phyloP scores from a whole-genome alignment of 495 filamentous ascomycete genomes.

The Entonaema liquescens region DNA sequence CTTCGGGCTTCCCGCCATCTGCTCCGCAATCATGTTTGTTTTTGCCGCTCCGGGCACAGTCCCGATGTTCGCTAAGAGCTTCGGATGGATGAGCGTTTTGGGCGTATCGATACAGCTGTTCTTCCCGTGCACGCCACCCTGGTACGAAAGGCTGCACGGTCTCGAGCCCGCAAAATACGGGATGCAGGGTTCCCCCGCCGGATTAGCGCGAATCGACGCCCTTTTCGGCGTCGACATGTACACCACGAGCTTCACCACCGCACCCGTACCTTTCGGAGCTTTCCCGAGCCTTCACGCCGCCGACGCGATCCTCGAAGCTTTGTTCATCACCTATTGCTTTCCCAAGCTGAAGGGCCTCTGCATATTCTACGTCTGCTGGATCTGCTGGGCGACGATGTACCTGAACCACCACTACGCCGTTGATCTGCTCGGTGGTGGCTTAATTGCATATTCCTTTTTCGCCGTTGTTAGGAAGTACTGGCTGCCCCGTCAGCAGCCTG shows the following conservation, averaged over 20 bases:
- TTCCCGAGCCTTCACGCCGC: conserved; percentile 92
- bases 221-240: conserved; percentile 90
- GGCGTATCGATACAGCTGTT: conserved; percentile 86
- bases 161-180: conserved; percentile 88
- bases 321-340: conserved; percentile 94
- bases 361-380: conserved; percentile 83
- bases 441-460: conserved; percentile 81
- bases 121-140: conserved; percentile 93
- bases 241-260: conserved; percentile 86
- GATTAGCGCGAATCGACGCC: conserved; percentile 86
- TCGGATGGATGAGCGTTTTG: conserved; percentile 89
- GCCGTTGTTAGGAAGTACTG: conserved; percentile 81
- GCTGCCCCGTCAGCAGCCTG: conserved; percentile 79
- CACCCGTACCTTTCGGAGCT: conserved; percentile 91
- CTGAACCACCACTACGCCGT: conserved; percentile 96
- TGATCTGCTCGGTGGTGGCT: conserved; percentile 84
- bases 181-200: conserved; percentile 86
- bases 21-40: conserved; percentile 79
- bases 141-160: conserved; percentile 93
- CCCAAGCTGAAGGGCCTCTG: conserved; percentile 78
- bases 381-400: conserved; percentile 99
- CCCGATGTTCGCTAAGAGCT: conserved; percentile 83
- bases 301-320: conserved; percentile 82
- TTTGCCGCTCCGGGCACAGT: conserved; percentile 86
- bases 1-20: conserved; percentile 81